A percentile compares a stretch with the other conserved stretches of the same genome.
Conservation (phyloP, 2,329 filamentous ascomycete genomes). For the Penicillium palitans region DNA sequence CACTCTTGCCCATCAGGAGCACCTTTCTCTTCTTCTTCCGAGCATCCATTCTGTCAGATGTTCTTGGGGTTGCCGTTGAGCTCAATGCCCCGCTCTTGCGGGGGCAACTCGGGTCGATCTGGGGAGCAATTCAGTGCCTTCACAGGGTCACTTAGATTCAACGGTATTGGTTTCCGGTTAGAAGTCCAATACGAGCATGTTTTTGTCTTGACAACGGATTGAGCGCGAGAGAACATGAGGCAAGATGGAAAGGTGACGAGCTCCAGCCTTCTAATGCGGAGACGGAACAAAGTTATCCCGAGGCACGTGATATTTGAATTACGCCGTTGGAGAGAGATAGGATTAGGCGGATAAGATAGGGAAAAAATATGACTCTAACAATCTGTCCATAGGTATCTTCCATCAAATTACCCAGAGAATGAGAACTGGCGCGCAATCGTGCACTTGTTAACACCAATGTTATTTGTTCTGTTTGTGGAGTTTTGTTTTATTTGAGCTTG, state of each 20-base stretch:
- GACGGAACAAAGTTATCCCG: conserved; percentile 23
- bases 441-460: neutral
- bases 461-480: neutral
- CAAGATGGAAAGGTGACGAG: conserved; percentile 14
- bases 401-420: neutral
- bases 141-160: conserved; percentile 4
- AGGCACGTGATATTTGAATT: conserved; percentile 15
- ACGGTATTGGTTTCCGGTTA: neutral
- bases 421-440: neutral
- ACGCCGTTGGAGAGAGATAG: neutral
- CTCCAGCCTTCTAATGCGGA: conserved; percentile 25
- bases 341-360: neutral
- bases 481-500: neutral
- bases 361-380: neutral
- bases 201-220: conserved; percentile 17
- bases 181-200: neutral
- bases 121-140: conserved; percentile 13
- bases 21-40: conserved; percentile 80
- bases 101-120: conserved; percentile 19
- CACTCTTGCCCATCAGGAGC: conserved; percentile 89
- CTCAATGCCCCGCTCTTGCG: conserved; percentile 28
- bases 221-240: conserved; percentile 9
- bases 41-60: conserved; percentile 40
- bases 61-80: conserved; percentile 17
- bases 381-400: neutral